Conservation (phyloP, 2,329 filamentous ascomycete genomes). For the Aaosphaeria pasadenensis region DNA sequence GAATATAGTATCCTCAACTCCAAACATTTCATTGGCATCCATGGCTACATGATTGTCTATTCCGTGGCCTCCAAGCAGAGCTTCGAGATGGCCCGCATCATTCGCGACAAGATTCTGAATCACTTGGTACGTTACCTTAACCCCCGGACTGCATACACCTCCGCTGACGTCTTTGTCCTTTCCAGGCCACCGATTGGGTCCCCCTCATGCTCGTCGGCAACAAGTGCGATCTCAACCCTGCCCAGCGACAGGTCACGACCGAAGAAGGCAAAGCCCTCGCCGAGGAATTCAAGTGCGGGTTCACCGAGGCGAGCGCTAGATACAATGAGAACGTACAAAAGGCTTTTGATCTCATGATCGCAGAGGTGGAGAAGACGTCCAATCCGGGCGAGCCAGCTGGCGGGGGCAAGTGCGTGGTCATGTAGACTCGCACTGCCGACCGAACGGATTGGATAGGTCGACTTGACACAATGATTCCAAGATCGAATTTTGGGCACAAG, state of each 20-base stretch:
- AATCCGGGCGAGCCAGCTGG: slow-evolving; percentile 82
- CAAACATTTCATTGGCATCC: slow-evolving; percentile 98
- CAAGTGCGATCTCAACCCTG: slow-evolving; percentile 89
- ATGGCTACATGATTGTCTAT: slow-evolving; percentile 98
- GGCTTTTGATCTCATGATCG: slow-evolving; percentile 91
- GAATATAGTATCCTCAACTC: slow-evolving; percentile 98
- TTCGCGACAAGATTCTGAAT: slow-evolving; percentile 95
- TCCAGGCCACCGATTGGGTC: slow-evolving; percentile 83
- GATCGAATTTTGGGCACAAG: too few species aligned
- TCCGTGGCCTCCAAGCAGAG: slow-evolving; percentile 92
- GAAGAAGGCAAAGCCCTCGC: slow-evolving; percentile 84
- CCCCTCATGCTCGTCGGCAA: slow-evolving; percentile 95
- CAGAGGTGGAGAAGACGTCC: slow-evolving; percentile 90
- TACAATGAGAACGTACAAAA: slow-evolving; percentile 92
- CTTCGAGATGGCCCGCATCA: slow-evolving; percentile 96
- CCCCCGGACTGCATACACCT: slow-evolving; percentile 1
- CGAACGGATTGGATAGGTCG: too few species aligned
- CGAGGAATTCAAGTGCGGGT: slow-evolving; percentile 86
- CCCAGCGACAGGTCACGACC: slow-evolving; percentile 84
- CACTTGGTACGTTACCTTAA: slow-evolving; percentile 66
- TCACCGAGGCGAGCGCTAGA: slow-evolving; percentile 90
- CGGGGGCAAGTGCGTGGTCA: slow-evolving; percentile 77
- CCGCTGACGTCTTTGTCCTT: slow-evolving; percentile 7
- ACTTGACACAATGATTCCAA: too few species aligned
- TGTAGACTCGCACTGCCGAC: slow-evolving; percentile 55